Base-by-base conservation (phyloP, 2,329 filamentous ascomycete species). In the Venturia oleaginea region DNA sequence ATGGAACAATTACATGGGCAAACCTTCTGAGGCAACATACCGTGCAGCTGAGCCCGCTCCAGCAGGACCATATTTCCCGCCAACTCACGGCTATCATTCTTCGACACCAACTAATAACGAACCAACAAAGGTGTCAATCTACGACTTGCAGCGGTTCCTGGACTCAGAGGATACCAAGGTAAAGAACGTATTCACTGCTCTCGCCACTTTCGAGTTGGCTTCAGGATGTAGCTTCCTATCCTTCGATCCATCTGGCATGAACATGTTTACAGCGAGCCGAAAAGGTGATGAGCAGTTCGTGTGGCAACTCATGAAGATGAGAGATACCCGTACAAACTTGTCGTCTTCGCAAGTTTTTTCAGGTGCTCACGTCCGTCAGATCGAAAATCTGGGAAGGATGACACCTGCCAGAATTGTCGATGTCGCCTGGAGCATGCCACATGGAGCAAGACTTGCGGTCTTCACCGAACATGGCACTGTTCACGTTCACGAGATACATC, bases 381-480 rank as follows among this genome's bases (percentile, higher is more conserved):
- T 97, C 66, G 91, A 92, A 8, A 86, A 92, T 66, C 97, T 96
- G 72, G 90, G 91, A 24, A 87, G 94, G 48, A 89, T 97, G 84
- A 97, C 93, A 1, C 89, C 93, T 60, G 91, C 94, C 3, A 89
- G 90, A 63, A 91, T 97, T 64, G 84, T 97, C 27, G 93, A 97
- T 71, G 90, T 96, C 51, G 86, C 87, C 3, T 99, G 94, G 94
- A 88, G 89, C 1, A 83, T 85, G 64, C 90, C 90, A 3, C 87
- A 87, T 64, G 91, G 90, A 27, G 90, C 96, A 72, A 87, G 90
- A 65, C 78, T 95, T 46, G 93, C 92, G 1, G 87, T 99, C 77
- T 86, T 97, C 32, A 97, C 94, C 0, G 91, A 96, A 71, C 90
- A 92, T 69, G 92, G 93, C n/a, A 99, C 94, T 10, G 87, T 97